A percentile compares a stretch with the other conserved stretches of the same genome.
Conservation (phyloP, 805 yeast genomes). For the Metschnikowia anglica region DNA sequence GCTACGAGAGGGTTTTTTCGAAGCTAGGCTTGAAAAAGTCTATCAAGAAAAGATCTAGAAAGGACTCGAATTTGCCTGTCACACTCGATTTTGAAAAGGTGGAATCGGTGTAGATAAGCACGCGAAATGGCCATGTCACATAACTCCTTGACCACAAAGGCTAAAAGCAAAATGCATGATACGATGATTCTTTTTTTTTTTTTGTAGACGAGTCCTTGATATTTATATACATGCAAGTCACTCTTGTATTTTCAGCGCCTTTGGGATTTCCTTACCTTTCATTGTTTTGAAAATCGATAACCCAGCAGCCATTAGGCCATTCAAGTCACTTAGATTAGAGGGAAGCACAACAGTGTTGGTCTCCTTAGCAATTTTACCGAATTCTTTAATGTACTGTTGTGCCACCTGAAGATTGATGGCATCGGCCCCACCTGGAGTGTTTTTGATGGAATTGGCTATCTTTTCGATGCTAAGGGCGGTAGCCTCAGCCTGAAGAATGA, state of each 20-base stretch:
- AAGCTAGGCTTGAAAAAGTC: slow-evolving; percentile 18
- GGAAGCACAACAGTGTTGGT: slow-evolving; percentile 77
- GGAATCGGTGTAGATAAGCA: slow-evolving; percentile 12
- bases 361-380: slow-evolving; percentile 80
- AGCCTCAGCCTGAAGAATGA: slow-evolving; percentile 64
- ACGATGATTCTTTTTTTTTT: neutral
- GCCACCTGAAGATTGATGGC: slow-evolving; percentile 82
- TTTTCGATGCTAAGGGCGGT: slow-evolving; percentile 67
- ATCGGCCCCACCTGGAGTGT: slow-evolving; percentile 67
- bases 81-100: slow-evolving; percentile 31
- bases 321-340: slow-evolving; percentile 69
- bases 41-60: slow-evolving; percentile 45
- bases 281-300: slow-evolving; percentile 58
- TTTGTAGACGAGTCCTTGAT: neutral
- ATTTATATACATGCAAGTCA: slow-evolving; percentile 1
- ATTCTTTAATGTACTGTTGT: slow-evolving; percentile 78
- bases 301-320: slow-evolving; percentile 74
- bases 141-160: neutral
- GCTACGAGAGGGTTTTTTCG: slow-evolving; percentile 15
- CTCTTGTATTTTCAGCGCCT: neutral
- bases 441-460: slow-evolving; percentile 65
- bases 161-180: neutral
- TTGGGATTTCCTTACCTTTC: neutral
- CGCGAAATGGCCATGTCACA: neutral
- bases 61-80: slow-evolving; percentile 54